A percentile compares a stretch with the other conserved stretches of the same genome.
phyloP scores from a whole-genome alignment of 176 grass and related monocot species.

The Aegilops tauschii region DNA sequence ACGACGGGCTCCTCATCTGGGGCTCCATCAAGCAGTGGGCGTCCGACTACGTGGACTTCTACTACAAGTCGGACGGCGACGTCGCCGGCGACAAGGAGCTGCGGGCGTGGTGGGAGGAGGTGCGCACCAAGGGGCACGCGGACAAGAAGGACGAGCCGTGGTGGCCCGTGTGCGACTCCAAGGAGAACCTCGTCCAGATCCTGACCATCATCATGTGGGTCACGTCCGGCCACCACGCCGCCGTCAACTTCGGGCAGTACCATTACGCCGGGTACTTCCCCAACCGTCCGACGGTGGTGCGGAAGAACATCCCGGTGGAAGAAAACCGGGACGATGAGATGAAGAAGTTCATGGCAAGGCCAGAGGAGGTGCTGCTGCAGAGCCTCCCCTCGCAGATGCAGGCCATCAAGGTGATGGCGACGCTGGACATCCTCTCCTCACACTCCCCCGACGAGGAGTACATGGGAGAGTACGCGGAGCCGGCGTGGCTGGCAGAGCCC shows the following conservation, averaged over 20 bases:
- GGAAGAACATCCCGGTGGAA: slow-evolving; percentile 78
- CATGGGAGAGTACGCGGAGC: slow-evolving; percentile 53
- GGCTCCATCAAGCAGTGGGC: slow-evolving; percentile 57
- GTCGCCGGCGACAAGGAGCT: slow-evolving; percentile 54
- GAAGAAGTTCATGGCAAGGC: slow-evolving; percentile 42
- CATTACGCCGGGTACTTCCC: slow-evolving; percentile 87
- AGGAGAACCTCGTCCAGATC: slow-evolving; percentile 40
- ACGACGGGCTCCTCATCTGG: slow-evolving; percentile 76
- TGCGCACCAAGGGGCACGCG: slow-evolving; percentile 71
- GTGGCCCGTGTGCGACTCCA: slow-evolving; percentile 60
- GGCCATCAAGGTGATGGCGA: slow-evolving; percentile 61
- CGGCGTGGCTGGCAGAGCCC: slow-evolving; percentile 56
- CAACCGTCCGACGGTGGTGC: slow-evolving; percentile 62
- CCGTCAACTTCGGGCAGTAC: slow-evolving; percentile 93
- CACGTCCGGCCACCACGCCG: slow-evolving; percentile 75
- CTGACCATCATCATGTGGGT: slow-evolving; percentile 87
- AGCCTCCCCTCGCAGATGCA: slow-evolving; percentile 71
- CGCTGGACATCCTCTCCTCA: slow-evolving; percentile 72
- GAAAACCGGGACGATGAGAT: slow-evolving; percentile 29
- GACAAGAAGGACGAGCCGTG: slow-evolving; percentile 95
- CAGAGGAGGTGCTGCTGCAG: slow-evolving; percentile 53
- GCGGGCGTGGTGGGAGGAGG: slow-evolving; percentile 75
- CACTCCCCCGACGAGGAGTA: slow-evolving; percentile 96
- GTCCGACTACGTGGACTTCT: slow-evolving; percentile 48
- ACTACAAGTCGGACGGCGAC: slow-evolving; percentile 48